These are phyloP conservation scores for Phytomonas serpens DNA, from an alignment of 208 protist species.

Conservation along the genomic window DNA sequence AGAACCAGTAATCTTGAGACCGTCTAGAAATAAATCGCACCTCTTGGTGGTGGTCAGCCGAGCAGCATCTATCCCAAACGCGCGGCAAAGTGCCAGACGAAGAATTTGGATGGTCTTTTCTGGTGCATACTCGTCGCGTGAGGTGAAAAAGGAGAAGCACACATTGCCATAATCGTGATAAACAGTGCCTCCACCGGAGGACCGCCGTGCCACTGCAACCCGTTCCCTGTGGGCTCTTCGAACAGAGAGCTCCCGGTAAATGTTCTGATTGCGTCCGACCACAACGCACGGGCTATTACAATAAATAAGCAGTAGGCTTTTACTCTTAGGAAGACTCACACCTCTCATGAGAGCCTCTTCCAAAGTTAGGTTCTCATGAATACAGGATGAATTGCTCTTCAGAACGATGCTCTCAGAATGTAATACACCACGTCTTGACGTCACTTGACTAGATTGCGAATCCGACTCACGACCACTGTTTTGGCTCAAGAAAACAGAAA, in stretches of 20 bases:
- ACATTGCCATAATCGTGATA: slow-evolving; percentile 81
- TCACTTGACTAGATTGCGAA: not conserved
- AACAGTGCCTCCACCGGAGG: slow-evolving; percentile 75
- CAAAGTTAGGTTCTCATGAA: slow-evolving; percentile 64
- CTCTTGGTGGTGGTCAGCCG: slow-evolving; percentile 53
- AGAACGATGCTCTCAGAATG: slow-evolving; percentile 9
- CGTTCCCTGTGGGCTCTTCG: slow-evolving; percentile 26
- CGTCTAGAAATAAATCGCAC: slow-evolving; percentile 79
- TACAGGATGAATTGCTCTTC: slow-evolving; percentile 34
- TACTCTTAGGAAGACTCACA: slow-evolving; percentile 22
- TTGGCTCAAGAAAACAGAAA: not conserved
- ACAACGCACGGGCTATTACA: slow-evolving; percentile 78
- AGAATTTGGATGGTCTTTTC: slow-evolving; percentile 69
- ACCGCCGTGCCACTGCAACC: slow-evolving; percentile 57
- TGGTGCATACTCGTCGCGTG: slow-evolving; percentile 57
- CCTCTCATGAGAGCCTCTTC: slow-evolving; percentile 73
- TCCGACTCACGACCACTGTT: not conserved
- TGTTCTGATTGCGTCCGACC: slow-evolving; percentile 79
- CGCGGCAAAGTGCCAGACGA: slow-evolving; percentile 30
- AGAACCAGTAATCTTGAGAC: slow-evolving; percentile 77
- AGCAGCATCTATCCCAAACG: slow-evolving; percentile 26
- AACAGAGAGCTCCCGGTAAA: slow-evolving; percentile 55
- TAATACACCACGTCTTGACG: not conserved
- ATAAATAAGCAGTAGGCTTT: slow-evolving; percentile 59
- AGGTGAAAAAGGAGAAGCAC: slow-evolving; percentile 77